Base-by-base conservation (phyloP, 495 filamentous ascomycete genomes). In the Geoglossum glabrum region DNA sequence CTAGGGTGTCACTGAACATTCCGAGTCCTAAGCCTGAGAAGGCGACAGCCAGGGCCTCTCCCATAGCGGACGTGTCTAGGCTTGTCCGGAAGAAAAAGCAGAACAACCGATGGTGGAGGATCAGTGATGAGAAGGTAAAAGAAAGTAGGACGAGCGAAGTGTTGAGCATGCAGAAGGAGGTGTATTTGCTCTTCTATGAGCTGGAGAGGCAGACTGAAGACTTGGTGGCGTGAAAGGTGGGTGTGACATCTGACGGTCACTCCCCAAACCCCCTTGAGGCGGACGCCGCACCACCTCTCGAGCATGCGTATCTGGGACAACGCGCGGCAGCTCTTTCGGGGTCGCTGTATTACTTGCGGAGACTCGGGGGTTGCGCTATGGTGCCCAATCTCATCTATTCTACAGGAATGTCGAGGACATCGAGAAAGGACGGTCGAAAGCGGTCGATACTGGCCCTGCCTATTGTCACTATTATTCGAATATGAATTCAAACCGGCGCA, bases 161-260 rank as follows among this genome's bases (percentile, higher is more conserved):
- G 23, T 65, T 99, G 56, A 77, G 78, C 10, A 95, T 96, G 90
- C 88, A 96, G 67, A 83, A 82, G 61, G 92, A 96, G 68, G 90
- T 96, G 0, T 99, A 97, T 67, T 70, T 99, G 63, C 71, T 99
- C 27, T 99, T 99, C 67, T 99, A 99, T 65, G 90, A 96, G 68
- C 68, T 90, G 60, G 85, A 87, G 61, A 72, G 65, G 34, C 61
- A 59, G 31, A 3, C 13, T 10, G 28, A 15, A 56, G 54, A 15
- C 6, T 33, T 26, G 23, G 10, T 13, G 19, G 25, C 49, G 11
- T 45, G 13, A 45, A 15, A 40, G 36, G 36, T 15, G n/a, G n/a
- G n/a, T n/a, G n/a, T n/a, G n/a, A 21, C n/a, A 21, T 5, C 19
- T 45, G 17, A 4, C 40, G 10, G 10, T 21, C 40, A 19, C 40